phyloP scores from a whole-genome alignment of 768 basidiomycete genomes.

The Coprinopsis strossmayeri region DNA sequence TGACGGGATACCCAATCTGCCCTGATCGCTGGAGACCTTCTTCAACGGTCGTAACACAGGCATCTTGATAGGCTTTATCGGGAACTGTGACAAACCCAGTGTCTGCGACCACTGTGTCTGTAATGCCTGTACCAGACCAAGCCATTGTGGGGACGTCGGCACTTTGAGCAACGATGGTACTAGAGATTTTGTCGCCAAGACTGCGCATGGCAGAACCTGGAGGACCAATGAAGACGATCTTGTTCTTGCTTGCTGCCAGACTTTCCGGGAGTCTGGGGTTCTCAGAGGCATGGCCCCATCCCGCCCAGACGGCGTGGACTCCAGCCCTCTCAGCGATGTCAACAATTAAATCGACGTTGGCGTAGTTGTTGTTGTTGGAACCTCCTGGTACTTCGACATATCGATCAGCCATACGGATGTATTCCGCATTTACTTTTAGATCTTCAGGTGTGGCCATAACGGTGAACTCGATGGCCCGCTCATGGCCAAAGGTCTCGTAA shows the following conservation, averaged over 20 bases:
- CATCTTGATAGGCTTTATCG: conserved; percentile 79
- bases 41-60: conserved; percentile 85
- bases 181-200: conserved; percentile 98
- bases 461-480: conserved; percentile 95
- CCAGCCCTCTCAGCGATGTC: conserved; percentile 96
- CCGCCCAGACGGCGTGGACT: conserved; percentile 99
- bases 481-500: conserved; percentile 97
- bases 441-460: conserved; percentile 99
- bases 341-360: conserved; percentile 98
- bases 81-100: conserved; percentile 93
- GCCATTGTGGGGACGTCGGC: conserved; percentile 97
- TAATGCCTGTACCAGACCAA: conserved; percentile 95
- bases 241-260: conserved; percentile 85
- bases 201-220: conserved; percentile 99
- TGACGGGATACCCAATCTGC: conserved; percentile 92
- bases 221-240: conserved; percentile 98
- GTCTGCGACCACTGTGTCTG: conserved; percentile 76
- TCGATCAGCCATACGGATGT: conserved; percentile 99
- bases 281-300: conserved; percentile 99
- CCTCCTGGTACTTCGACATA: conserved; percentile 99
- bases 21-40: conserved; percentile 81
- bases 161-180: conserved; percentile 97
- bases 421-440: conserved; percentile 97
- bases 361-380: conserved; percentile 98
- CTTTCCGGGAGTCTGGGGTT: conserved; percentile 96